Evolutionary conservation across 169 alveolate species (phyloP).

Genomic region (Plasmodium cynomolgi): DNA sequence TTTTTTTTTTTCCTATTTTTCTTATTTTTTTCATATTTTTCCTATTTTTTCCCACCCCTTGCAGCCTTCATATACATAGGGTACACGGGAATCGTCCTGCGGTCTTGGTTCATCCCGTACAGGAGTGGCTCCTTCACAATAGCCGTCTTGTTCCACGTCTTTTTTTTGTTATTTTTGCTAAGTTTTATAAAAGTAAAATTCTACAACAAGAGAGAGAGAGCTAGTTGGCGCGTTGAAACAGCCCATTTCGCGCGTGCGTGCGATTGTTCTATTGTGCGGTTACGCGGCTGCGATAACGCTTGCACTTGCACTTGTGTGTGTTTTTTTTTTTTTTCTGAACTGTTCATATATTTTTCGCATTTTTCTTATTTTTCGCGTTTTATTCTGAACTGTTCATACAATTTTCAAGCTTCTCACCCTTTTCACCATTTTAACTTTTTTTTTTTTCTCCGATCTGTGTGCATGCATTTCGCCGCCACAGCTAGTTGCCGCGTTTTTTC

Average conservation of each 20-base stretch:
- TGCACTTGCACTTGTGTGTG: neutral
- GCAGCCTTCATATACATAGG: slow-evolving; percentile 62
- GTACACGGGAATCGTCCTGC: slow-evolving; percentile 49
- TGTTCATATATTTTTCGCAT: neutral
- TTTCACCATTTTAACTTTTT: neutral
- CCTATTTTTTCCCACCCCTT: neutral
- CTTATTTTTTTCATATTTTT: neutral
- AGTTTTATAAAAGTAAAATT: slow-evolving; percentile 68
- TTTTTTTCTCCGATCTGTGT: neutral
- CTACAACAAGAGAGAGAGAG: neutral
- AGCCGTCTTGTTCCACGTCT: slow-evolving; percentile 52
- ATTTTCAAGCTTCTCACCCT: neutral
- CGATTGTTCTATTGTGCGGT: neutral
- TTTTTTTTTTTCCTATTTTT: neutral
- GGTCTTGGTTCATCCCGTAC: slow-evolving; percentile 71
- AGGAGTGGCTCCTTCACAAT: slow-evolving; percentile 67
- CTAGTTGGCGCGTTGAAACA: neutral
- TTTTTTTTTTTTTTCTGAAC: neutral
- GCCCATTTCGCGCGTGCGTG: neutral
- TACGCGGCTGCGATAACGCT: neutral
- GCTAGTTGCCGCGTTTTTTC: neutral
- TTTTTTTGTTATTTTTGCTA: slow-evolving; percentile 55
- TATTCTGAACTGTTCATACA: neutral
- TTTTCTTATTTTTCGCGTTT: neutral
- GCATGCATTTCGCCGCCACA: neutral